These are phyloP conservation scores for Diacronema lutheri DNA, from an alignment of 78 protist species.

Conservation along the genomic window DNA sequence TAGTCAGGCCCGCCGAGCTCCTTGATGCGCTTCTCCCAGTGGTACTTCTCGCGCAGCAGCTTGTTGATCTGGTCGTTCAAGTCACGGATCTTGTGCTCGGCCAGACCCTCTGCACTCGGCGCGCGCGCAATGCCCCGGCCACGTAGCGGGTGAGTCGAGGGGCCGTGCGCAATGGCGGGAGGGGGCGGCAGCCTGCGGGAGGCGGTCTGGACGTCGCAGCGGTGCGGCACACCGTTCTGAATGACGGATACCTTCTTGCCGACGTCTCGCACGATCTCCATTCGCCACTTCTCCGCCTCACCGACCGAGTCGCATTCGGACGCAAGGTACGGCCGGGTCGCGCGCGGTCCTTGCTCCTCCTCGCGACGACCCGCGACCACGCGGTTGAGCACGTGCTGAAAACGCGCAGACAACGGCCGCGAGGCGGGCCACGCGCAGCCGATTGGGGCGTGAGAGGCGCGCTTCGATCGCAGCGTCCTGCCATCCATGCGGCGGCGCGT, in stretches of 20 bases:
- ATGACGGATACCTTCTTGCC: slow-evolving; percentile 76
- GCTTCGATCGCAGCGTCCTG: no score
- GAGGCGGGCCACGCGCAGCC: no score
- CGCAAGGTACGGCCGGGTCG: slow-evolving; percentile 67
- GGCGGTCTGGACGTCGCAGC: no score
- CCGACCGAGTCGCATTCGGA: slow-evolving; percentile 46
- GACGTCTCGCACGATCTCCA: slow-evolving; percentile 71
- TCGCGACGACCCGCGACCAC: slow-evolving; percentile 58
- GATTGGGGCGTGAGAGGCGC: no score
- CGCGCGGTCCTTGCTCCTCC: slow-evolving; percentile 26
- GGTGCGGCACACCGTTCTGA: slow-evolving; percentile 65
- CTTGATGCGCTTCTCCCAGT: slow-evolving; percentile 89
- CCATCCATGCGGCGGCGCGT: background rate
- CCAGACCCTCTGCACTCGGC: slow-evolving; percentile 82
- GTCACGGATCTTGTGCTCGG: slow-evolving; percentile 86
- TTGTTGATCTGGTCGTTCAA: slow-evolving; percentile 94
- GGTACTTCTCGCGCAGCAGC: slow-evolving; percentile 75
- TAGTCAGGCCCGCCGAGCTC: slow-evolving; percentile 89
- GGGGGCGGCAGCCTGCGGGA: background rate
- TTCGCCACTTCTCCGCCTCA: slow-evolving; percentile 82
- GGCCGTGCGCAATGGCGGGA: background rate
- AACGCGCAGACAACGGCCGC: no score
- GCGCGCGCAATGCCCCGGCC: background rate
- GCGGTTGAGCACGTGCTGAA: slow-evolving; percentile 84
- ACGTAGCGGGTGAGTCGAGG: no score